A percentile compares a stretch with the other conserved stretches of the same genome.
These are phyloP conservation scores for Microthyrium microscopicum DNA, from an alignment of 2,329 filamentous ascomycete genomes.

Conservation along the genomic window DNA sequence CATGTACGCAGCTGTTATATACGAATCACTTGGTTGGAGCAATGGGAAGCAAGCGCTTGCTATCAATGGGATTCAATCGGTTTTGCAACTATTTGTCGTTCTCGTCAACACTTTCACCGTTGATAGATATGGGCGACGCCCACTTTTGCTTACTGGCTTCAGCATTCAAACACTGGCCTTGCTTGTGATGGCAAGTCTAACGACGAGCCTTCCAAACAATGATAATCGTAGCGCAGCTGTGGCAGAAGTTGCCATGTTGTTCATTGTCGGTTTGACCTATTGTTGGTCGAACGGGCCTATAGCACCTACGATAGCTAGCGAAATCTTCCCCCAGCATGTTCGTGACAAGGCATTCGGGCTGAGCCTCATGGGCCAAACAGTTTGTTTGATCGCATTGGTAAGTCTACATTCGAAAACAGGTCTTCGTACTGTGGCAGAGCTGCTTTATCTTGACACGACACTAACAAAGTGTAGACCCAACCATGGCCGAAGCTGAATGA, in stretches of 20 bases:
- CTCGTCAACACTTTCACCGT: conserved; percentile 26
- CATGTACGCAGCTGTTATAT: conserved; percentile 24
- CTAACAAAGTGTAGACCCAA: no score
- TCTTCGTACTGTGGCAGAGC: no score
- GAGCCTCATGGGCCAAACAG: conserved; percentile 21
- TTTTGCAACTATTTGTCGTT: conserved; percentile 23
- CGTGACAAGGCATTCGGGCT: conserved; percentile 24
- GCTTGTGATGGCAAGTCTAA: conserved; percentile 21
- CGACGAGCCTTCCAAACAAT: conserved; percentile 22
- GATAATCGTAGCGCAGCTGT: conserved; percentile 22
- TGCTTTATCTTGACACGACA: no score
- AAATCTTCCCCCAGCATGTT: conserved; percentile 26
- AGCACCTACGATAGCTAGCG: conserved; percentile 20
- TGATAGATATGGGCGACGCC: conserved; percentile 19
- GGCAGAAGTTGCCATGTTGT: conserved; percentile 25
- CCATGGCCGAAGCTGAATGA: conserved; percentile 25
- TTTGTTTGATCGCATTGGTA: conserved; percentile 22
- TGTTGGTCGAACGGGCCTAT: conserved; percentile 26
- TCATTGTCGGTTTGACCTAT: conserved; percentile 26
- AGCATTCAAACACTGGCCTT: conserved; percentile 22
- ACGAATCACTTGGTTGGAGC: conserved; percentile 23
- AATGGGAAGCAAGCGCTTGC: conserved; percentile 19
- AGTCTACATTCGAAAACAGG: no score
- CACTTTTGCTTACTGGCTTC: conserved; percentile 21
- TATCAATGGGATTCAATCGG: conserved; percentile 23